Evolutionary conservation across 352 stramenopile genomes (phyloP).

Genomic region (Bremia lactucae): DNA sequence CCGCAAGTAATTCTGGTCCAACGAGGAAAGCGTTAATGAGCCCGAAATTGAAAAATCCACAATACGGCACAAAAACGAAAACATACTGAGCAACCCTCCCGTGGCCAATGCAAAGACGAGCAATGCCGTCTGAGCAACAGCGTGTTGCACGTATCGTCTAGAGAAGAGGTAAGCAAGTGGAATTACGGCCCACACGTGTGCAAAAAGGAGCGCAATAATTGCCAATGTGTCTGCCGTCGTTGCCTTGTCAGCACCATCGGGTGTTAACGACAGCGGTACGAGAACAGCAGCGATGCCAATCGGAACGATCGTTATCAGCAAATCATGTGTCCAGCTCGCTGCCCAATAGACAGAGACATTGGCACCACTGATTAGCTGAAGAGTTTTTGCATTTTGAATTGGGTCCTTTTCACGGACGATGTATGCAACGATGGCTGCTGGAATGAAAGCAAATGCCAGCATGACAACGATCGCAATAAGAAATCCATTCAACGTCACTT

Average conservation of each 20-base stretch:
- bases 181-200: slow-evolving; percentile 40
- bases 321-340: slow-evolving; percentile 42
- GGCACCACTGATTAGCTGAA: slow-evolving; percentile 55
- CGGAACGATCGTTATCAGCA: slow-evolving; percentile 27
- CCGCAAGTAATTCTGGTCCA: slow-evolving; percentile 59
- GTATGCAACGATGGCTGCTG: slow-evolving; percentile 49
- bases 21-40: slow-evolving; percentile 34
- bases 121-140: slow-evolving; percentile 46
- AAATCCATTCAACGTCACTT: slow-evolving; percentile 54
- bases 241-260: slow-evolving; percentile 8
- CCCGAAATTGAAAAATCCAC: slow-evolving; percentile 33
- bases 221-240: slow-evolving; percentile 26
- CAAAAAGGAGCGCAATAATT: slow-evolving; percentile 27
- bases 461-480: slow-evolving; percentile 44
- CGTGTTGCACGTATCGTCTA: slow-evolving; percentile 43
- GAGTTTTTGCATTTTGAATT: slow-evolving; percentile 49
- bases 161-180: slow-evolving; percentile 59
- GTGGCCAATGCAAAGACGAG: slow-evolving; percentile 53
- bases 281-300: slow-evolving; percentile 26
- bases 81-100: slow-evolving; percentile 58
- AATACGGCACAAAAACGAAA: slow-evolving; percentile 67
- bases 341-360: slow-evolving; percentile 48
- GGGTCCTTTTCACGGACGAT: slow-evolving; percentile 56
- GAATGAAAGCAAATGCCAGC: slow-evolving; percentile 61
- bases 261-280: slow-evolving; percentile 25